Evolutionary conservation across 805 yeast species (phyloP).

Genomic region (Cyberlindnera maclurae): DNA sequence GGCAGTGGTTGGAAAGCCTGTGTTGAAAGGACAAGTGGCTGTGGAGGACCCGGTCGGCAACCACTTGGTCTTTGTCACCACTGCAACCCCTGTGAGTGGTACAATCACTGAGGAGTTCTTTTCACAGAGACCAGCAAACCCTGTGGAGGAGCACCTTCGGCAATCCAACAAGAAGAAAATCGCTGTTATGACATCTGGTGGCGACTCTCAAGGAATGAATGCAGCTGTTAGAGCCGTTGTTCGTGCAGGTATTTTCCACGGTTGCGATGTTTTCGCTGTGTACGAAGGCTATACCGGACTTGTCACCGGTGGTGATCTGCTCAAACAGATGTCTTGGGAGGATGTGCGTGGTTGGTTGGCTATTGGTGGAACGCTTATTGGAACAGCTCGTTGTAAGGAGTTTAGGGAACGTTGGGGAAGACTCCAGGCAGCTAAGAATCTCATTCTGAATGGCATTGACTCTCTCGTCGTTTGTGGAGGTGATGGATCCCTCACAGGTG

Average conservation of each 20-base stretch:
- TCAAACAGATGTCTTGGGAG: slow-evolving; percentile 81
- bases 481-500: slow-evolving; percentile 97
- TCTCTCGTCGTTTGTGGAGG: slow-evolving; percentile 97
- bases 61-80: slow-evolving; percentile 30
- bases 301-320: slow-evolving; percentile 74
- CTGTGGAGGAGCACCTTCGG: background rate
- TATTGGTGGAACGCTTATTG: slow-evolving; percentile 92
- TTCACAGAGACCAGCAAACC: slow-evolving; percentile 3
- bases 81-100: slow-evolving; percentile 18
- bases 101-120: slow-evolving; percentile 14
- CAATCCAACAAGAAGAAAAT: slow-evolving; percentile 38
- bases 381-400: slow-evolving; percentile 88
- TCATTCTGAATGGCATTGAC: slow-evolving; percentile 85
- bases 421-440: slow-evolving; percentile 71
- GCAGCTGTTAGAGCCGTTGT: slow-evolving; percentile 94
- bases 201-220: slow-evolving; percentile 99
- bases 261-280: slow-evolving; percentile 87
- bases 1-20: slow-evolving; percentile 13
- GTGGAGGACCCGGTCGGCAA: slow-evolving; percentile 63
- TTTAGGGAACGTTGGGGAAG: slow-evolving; percentile 86
- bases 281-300: slow-evolving; percentile 95
- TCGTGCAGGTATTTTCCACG: slow-evolving; percentile 78
- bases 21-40: slow-evolving; percentile 14
- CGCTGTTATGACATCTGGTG: slow-evolving; percentile 97
- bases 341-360: slow-evolving; percentile 93